Conservation (phyloP, 2,329 filamentous ascomycete species). For the Clonostachys solani region DNA sequence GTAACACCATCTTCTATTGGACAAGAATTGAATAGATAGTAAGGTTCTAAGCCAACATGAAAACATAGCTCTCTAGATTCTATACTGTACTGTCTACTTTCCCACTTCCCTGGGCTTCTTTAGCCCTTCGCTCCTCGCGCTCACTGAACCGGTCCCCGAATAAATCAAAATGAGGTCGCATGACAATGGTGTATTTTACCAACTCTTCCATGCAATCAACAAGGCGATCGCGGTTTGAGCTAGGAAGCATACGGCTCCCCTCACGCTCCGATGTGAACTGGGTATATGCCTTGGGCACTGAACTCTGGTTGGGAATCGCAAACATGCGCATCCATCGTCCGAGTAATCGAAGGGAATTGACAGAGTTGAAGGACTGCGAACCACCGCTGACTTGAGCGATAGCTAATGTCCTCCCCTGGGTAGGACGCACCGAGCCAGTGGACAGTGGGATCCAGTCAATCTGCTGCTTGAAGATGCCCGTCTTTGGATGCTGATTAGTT, state of each 20-base stretch:
- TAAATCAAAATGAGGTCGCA: constrained; percentile 55
- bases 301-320: constrained; percentile 61
- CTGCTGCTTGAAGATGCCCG: constrained; percentile 65
- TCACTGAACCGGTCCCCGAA: constrained; percentile 63
- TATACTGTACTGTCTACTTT: too few species aligned
- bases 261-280: constrained; percentile 48
- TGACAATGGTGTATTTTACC: constrained; percentile 63
- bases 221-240: constrained; percentile 52
- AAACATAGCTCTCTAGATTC: too few species aligned
- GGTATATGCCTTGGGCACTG: constrained; percentile 58
- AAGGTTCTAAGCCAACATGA: too few species aligned
- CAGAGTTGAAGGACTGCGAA: constrained; percentile 63
- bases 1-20: too few species aligned
- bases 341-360: constrained; percentile 60
- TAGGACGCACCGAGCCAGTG: constrained; percentile 58
- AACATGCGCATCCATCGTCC: constrained; percentile 71
- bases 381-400: constrained; percentile 61
- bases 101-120: constrained; percentile 13
- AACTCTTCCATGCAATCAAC: constrained; percentile 69
- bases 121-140: constrained; percentile 2
- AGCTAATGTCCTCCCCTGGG: constrained; percentile 60
- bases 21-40: too few species aligned
- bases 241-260: constrained; percentile 46
- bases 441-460: constrained; percentile 67
- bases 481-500: constrained; percentile 24